phyloP scores from a whole-genome alignment of 2,329 filamentous ascomycete genomes.

The Diaporthe citriasiana region DNA sequence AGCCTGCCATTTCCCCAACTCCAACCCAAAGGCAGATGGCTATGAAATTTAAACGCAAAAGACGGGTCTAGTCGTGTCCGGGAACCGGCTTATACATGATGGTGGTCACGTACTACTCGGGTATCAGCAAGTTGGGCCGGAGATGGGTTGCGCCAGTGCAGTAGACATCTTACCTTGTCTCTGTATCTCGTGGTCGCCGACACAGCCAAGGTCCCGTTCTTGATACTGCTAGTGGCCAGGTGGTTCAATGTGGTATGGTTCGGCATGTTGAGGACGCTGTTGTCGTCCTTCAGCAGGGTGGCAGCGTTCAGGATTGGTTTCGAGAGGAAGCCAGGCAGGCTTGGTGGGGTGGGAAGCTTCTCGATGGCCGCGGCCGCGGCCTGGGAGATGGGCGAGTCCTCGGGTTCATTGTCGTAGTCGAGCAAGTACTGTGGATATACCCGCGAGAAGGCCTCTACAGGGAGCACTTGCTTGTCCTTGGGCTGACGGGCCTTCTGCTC shows the following conservation, averaged over 20 bases:
- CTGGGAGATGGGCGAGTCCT: conserved; percentile 81
- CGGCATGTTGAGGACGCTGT: conserved; percentile 95
- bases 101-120: conserved; percentile 88
- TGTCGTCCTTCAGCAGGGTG: conserved; percentile 96
- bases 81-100: conserved; percentile 91
- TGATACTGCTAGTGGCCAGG: conserved; percentile 96
- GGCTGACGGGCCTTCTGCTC: conserved; percentile 60
- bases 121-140: conserved; percentile 44
- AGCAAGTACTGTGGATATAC: conserved; percentile 87
- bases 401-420: conserved; percentile 83
- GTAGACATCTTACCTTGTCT: conserved; percentile 79
- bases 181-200: conserved; percentile 98
- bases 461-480: conserved; percentile 69
- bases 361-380: conserved; percentile 81
- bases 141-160: conserved; percentile 6
- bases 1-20: conserved; percentile 34
- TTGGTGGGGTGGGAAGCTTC: conserved; percentile 86
- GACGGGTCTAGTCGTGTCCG: conserved; percentile 32
- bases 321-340: conserved; percentile 88
- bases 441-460: conserved; percentile 74
- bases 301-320: conserved; percentile 95
- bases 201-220: conserved; percentile 93
- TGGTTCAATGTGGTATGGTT: conserved; percentile 98
- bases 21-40: conserved; percentile 34
- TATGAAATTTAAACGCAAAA: conserved; percentile 14